Base-by-base conservation (phyloP, 192 early-diverging fungal genomes). In the Podila horticola region DNA sequence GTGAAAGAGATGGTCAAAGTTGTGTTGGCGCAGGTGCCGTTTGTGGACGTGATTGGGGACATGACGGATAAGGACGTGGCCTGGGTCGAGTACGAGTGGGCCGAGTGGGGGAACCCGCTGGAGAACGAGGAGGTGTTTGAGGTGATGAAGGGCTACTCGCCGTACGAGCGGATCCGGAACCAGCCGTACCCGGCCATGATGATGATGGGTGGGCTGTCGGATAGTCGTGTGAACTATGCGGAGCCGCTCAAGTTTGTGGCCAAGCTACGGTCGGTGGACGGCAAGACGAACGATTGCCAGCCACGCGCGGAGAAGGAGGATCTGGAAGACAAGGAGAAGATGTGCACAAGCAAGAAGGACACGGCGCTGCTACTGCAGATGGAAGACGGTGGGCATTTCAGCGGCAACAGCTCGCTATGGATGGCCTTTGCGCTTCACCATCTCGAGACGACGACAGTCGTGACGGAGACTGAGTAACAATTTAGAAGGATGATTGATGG, bases 71-170 rank as follows among this genome's bases (percentile, higher is more conserved):
- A 66, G 11, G 55, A 71, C 22, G 61, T 83, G 13, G 68, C 73
- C 2, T 83, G 82, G 82, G 74, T 72, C 3, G 82, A 74, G 30
- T 83, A 83, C 30, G 82, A 83, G 49, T 71, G 81, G 81, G 36
- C 26, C n/a, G 81, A 83, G 31, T 83, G 82, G 82, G 82, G 82
- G 1, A 65, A 61, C 3, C 82, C 82, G 11, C n/a, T 79, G 29
- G 24, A 69, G 41, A 83, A 66, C 31, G 38, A 41, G 26, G 72
- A 74, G 59, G 41, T 83, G 4, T 83, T 75, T 58, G 82, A 83
- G 33, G 71, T 70, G 30, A 83, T 83, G 82, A 74, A 72, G 60
- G 11, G 5, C 5, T 83, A 74, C 34, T 74, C 72, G 4, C 82
- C 82, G 3, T 83, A 83, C 34, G 82, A 83, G 51, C 67, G 74